Conservation (phyloP, 805 yeast species). For the Isabelozyma pseudorhagii region DNA sequence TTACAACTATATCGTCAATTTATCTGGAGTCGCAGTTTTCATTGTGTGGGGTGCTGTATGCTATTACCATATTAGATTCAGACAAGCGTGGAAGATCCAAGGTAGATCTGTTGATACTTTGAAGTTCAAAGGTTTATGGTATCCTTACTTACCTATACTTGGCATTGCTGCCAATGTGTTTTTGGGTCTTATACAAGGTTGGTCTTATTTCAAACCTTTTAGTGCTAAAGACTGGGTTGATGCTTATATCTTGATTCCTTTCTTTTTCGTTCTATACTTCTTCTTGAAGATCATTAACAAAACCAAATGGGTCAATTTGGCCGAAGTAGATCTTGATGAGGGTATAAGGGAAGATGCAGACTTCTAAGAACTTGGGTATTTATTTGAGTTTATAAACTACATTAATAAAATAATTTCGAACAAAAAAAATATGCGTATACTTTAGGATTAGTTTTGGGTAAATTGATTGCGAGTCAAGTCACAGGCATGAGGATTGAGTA, state of each 20-base stretch:
- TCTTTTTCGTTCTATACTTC: slow-evolving; percentile 42
- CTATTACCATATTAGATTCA: slow-evolving; percentile 54
- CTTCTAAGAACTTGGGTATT: background rate
- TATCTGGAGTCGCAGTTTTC: slow-evolving; percentile 66
- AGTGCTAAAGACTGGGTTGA: slow-evolving; percentile 46
- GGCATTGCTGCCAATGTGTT: slow-evolving; percentile 51
- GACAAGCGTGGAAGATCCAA: slow-evolving; percentile 40
- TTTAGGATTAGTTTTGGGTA: too few relatives aligned
- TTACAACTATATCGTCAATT: slow-evolving; percentile 56
- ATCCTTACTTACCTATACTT: slow-evolving; percentile 48
- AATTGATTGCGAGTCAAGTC: slow-evolving; percentile 16
- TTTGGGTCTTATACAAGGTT: slow-evolving; percentile 61
- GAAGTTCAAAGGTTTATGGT: slow-evolving; percentile 38
- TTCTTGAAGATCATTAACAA: slow-evolving; percentile 38
- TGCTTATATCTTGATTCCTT: slow-evolving; percentile 60
- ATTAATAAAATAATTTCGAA: slow-evolving; percentile 1
- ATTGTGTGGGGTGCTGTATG: slow-evolving; percentile 66
- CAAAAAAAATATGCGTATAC: background rate
- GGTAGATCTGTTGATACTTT: slow-evolving; percentile 32
- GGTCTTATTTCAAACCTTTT: slow-evolving; percentile 62
- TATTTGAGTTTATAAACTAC: background rate
- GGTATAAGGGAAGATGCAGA: slow-evolving; percentile 44
- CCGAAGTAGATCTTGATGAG: slow-evolving; percentile 48
- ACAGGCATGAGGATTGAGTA: slow-evolving; percentile 36
- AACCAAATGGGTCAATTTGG: slow-evolving; percentile 39